Evolutionary conservation across 257 asterid species (phyloP).

Genomic region (Penstemon eatonii): DNA sequence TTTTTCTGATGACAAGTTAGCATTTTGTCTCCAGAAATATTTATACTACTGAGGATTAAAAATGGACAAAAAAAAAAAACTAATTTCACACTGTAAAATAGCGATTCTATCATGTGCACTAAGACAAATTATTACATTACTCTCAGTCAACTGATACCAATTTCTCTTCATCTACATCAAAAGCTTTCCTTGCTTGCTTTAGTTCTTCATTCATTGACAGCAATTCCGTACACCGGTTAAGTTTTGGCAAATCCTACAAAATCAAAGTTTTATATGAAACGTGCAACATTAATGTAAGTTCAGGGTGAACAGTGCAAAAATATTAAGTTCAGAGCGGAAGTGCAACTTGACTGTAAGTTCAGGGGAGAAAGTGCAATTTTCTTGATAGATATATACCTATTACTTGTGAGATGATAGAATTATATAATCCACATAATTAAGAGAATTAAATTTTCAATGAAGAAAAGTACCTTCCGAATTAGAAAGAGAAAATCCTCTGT

Average conservation of each 20-base stretch:
- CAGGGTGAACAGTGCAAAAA: no score
- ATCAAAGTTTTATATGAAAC: slow-evolving; percentile 14
- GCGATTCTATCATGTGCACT: no score
- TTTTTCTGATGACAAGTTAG: no score
- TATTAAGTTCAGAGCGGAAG: no score
- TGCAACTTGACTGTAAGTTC: no score
- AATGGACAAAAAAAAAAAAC: no score
- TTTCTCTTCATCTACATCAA: slow-evolving; percentile 83
- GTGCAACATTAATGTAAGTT: no score
- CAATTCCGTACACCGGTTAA: slow-evolving; percentile 76
- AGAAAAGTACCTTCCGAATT: slow-evolving; percentile 69
- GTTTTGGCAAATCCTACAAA: slow-evolving; percentile 77
- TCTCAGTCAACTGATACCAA: slow-evolving; percentile 57
- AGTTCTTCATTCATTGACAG: slow-evolving; percentile 85
- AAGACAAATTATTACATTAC: no score
- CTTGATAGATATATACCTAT: background rate
- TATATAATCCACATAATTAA: background rate
- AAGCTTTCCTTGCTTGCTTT: slow-evolving; percentile 89
- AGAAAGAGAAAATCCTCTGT: slow-evolving; percentile 83
- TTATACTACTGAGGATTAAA: no score
- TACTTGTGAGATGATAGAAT: slow-evolving; percentile 2
- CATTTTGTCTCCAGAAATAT: no score
- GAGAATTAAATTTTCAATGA: background rate
- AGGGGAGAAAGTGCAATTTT: no score
- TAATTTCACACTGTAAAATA: no score